phyloP scores from a whole-genome alignment of 2,329 filamentous ascomycete species.

The Rutstroemia sydowiana region DNA sequence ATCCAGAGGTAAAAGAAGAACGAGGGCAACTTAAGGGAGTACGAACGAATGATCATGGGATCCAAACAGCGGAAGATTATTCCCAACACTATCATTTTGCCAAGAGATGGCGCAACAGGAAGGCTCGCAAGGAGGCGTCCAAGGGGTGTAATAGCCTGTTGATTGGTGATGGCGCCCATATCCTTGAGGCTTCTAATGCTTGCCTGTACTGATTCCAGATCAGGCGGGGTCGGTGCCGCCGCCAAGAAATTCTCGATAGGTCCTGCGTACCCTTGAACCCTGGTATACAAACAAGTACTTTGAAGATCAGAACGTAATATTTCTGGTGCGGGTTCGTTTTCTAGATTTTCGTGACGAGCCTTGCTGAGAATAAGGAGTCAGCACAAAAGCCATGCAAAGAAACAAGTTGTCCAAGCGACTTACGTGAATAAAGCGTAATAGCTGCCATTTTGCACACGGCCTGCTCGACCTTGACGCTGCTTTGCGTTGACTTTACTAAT shows the following conservation, averaged over 20 bases:
- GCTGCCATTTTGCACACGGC: conserved; percentile 77
- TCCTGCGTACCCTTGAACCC: conserved; percentile 83
- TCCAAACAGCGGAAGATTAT: conserved; percentile 88
- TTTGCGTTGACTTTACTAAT: conserved; percentile 86
- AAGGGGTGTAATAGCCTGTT: conserved; percentile 72
- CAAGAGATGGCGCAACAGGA: conserved; percentile 80
- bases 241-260: conserved; percentile 71
- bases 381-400: background rate
- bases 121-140: conserved; percentile 85
- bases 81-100: conserved; percentile 89
- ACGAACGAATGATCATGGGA: conserved; percentile 73
- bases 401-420: conserved; percentile 31
- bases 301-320: conserved; percentile 86
- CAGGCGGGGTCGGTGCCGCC: conserved; percentile 79
- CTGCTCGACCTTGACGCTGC: conserved; percentile 85
- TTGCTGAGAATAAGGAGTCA: conserved; percentile 1
- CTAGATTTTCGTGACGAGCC: conserved; percentile 71
- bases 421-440: conserved; percentile 92
- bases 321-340: conserved; percentile 75
- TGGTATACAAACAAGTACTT: conserved; percentile 83
- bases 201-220: conserved; percentile 71
- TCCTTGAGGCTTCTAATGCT: conserved; percentile 71
- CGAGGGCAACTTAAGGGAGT: no score
- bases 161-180: conserved; percentile 78
- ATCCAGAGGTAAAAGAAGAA: no score